Base-by-base conservation (phyloP, 2,329 filamentous ascomycete species). In the Scytalidium lignicola region DNA sequence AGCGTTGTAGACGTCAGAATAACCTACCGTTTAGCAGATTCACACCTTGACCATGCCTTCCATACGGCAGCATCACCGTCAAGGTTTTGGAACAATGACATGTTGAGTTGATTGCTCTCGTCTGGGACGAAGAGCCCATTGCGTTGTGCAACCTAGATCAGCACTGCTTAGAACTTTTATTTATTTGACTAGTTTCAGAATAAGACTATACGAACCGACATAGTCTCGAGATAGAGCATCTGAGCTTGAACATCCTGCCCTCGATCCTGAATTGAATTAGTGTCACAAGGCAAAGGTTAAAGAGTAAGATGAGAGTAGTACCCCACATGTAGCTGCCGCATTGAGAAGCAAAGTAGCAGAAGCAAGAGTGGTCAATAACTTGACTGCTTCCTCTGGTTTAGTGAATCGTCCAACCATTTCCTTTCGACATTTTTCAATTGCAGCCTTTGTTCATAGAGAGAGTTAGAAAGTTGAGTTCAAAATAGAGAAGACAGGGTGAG, bases 21-120 rank as follows among this genome's bases (percentile, higher is more conserved):
- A 62, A 56, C 20, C 58, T 65, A 53, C 68, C 74, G 67, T 57
- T 78, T 78, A 0, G 67, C 67, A 43, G 73, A 76, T 59, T 79
- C 75, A 7, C 78, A 67, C 44, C 73, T 71, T 52, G 70, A 69
- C 75, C 75, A 79, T 2, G 72, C 70, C 55, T 72, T 75, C 75
- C 75, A 79, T 55, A 69, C 63, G 20, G 66, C 61, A 44, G 75
- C 71, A 28, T 71, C 65, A 52, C 74, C 70, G 13, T 69, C 60
- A 6, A 74, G 65, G 3, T 67, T 62, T 21, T 73, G 70, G 19
- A 75, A 68, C 3, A 75, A 57, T 17, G 62, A 61, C 50, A 65
- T 65, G 37, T 70, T 67, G 1, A 72, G 60, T 13, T 65, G 59
- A 50, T 70, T 67, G 9, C 69, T 67, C 53, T 78, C 74, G 4